Percentiles rank a stretch among this genome's conserved stretches.
Evolutionary conservation across 1,139 yeast species (phyloP).

Genomic region (Nadsonia starkeyi-henricii): DNA sequence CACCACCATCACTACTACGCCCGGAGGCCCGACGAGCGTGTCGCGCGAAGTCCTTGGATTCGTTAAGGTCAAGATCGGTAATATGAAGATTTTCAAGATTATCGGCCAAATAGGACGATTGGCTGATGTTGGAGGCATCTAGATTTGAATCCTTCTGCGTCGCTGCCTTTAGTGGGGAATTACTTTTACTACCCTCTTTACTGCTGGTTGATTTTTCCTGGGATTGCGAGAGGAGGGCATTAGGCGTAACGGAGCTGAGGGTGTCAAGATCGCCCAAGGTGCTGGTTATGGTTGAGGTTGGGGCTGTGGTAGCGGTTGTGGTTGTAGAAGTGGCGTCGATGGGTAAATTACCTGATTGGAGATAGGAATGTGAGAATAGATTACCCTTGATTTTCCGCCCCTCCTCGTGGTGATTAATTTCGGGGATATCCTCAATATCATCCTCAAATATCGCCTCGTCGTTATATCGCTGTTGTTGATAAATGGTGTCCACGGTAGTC

Average conservation of each 20-base stretch:
- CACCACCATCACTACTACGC: constrained; percentile 7
- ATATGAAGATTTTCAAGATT: constrained; percentile 8
- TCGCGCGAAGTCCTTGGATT: constrained; percentile 1
- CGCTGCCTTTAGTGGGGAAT: background rate
- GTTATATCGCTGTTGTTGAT: constrained; percentile 22
- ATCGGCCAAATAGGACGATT: background rate
- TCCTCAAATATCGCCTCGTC: constrained; percentile 10
- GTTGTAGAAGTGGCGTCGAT: background rate
- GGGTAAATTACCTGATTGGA: background rate
- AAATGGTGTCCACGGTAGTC: constrained; percentile 44
- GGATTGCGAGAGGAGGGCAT: background rate
- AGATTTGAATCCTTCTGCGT: no score
- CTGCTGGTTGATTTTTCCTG: background rate
- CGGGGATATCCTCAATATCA: constrained; percentile 6
- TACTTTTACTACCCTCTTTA: background rate
- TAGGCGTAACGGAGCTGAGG: background rate
- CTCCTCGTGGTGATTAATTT: background rate
- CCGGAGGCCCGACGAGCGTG: constrained; percentile 1
- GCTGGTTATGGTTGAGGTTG: no score
- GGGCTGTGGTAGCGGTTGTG: background rate
- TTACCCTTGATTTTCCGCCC: no score
- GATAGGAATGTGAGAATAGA: background rate
- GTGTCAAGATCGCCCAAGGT: no score
- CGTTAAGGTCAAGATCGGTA: constrained; percentile 15
- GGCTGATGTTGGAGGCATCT: no score